A percentile compares a stretch with the other conserved stretches of the same genome.
phyloP scores from a whole-genome alignment of 2,329 filamentous ascomycete genomes.

The Talaromyces sp. region DNA sequence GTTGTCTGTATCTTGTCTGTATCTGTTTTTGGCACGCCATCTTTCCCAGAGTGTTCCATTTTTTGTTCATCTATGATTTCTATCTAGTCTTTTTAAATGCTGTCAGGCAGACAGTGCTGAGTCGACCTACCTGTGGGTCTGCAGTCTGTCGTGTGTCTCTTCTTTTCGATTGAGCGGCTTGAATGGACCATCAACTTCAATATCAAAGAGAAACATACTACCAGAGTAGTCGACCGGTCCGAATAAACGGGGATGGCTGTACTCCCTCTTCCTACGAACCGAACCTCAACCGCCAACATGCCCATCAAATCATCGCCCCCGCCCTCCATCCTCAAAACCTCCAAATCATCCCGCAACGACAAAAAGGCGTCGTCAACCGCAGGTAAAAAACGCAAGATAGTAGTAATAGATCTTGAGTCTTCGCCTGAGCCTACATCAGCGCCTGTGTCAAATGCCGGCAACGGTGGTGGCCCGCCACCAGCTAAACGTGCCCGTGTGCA shows the following conservation, averaged over 20 bases:
- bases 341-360: not conserved
- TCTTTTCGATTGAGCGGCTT: not conserved
- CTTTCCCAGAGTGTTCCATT: not conserved
- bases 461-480: conserved; percentile 28
- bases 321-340: conserved; percentile 34
- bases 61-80: not conserved
- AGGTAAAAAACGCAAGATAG: conserved; percentile 38
- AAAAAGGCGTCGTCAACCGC: conserved; percentile 26
- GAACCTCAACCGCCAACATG: conserved; percentile 33
- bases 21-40: not conserved
- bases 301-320: conserved; percentile 29
- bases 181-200: not conserved
- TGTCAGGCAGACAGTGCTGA: not conserved
- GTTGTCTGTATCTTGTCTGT: not conserved
- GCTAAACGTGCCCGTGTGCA: conserved; percentile 45
- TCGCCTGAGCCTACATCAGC: conserved; percentile 33
- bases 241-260: conserved; percentile 32
- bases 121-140: not conserved
- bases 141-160: conserved; percentile 9
- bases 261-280: conserved; percentile 31
- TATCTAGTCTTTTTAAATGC: not conserved
- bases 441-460: conserved; percentile 27
- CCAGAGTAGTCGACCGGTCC: not conserved
- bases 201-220: not conserved
- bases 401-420: conserved; percentile 35